Evolutionary conservation across 2,329 filamentous ascomycete genomes (phyloP).

Genomic region (Cadophora luteo-olivacea): DNA sequence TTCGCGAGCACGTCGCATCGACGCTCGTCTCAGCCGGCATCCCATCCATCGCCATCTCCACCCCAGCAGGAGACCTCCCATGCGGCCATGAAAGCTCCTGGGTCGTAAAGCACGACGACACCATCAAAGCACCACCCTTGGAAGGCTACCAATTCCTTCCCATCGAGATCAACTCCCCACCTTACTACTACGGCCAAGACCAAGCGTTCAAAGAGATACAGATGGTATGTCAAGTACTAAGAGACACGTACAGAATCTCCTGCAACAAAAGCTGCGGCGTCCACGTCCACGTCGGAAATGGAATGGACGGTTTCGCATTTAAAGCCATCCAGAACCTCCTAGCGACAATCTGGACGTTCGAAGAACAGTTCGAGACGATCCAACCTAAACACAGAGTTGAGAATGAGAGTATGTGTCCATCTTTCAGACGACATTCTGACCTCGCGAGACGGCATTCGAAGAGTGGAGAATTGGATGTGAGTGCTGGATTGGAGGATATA

Average conservation of each 20-base stretch:
- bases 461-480: background rate
- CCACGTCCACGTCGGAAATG: constrained; percentile 45
- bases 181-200: constrained; percentile 22
- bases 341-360: constrained; percentile 40
- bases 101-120: constrained; percentile 23
- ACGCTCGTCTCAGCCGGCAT: constrained; percentile 19
- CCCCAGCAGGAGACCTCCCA: background rate
- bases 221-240: constrained; percentile 23
- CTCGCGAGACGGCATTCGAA: background rate
- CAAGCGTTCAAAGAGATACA: constrained; percentile 24
- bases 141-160: constrained; percentile 21
- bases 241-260: constrained; percentile 32
- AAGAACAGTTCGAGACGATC: constrained; percentile 39
- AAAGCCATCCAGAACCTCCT: constrained; percentile 42
- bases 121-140: constrained; percentile 3
- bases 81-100: background rate
- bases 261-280: constrained; percentile 39
- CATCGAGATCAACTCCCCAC: constrained; percentile 33
- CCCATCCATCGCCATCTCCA: background rate
- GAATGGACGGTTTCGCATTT: constrained; percentile 34
- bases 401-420: background rate
- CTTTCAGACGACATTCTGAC: constrained; percentile 2
- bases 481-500: constrained; percentile 7
- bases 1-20: constrained; percentile 13
- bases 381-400: constrained; percentile 32